Conservation (phyloP, 1,284 basidiomycete genomes). For the Leccinum pseudoinsigne region DNA sequence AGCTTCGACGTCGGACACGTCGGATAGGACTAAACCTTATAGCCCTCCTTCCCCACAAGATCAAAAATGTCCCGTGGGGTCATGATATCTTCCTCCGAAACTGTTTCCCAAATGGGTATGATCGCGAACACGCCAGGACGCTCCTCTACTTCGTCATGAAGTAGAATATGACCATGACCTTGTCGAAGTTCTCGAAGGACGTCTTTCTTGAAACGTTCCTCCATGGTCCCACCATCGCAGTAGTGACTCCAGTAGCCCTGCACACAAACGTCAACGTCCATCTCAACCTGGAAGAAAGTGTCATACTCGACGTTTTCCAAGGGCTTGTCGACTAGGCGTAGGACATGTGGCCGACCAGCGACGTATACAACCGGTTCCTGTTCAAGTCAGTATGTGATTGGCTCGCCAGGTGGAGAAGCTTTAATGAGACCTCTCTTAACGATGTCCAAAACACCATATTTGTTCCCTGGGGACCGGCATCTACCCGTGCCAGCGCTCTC, state of each 20-base stretch:
- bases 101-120: constrained; percentile 87
- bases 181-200: constrained; percentile 78
- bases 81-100: constrained; percentile 85
- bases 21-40: constrained; percentile 45
- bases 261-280: neutral
- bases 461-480: constrained; percentile 71
- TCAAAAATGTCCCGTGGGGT: constrained; percentile 90
- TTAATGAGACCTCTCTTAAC: constrained; percentile 67
- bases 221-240: constrained; percentile 91
- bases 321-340: constrained; percentile 89
- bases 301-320: constrained; percentile 91
- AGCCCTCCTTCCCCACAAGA: constrained; percentile 73
- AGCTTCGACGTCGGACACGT: constrained; percentile 7
- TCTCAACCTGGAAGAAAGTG: neutral
- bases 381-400: constrained; percentile 11
- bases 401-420: neutral
- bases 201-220: constrained; percentile 87
- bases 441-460: constrained; percentile 90
- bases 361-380: constrained; percentile 95
- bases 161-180: constrained; percentile 80
- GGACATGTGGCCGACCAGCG: constrained; percentile 87
- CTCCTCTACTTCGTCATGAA: constrained; percentile 97
- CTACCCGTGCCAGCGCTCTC: constrained; percentile 79
- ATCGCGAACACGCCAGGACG: constrained; percentile 88
- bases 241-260: constrained; percentile 94